Base-by-base conservation (phyloP, 2,329 filamentous ascomycete species). In the Lachnellula hyalina region DNA sequence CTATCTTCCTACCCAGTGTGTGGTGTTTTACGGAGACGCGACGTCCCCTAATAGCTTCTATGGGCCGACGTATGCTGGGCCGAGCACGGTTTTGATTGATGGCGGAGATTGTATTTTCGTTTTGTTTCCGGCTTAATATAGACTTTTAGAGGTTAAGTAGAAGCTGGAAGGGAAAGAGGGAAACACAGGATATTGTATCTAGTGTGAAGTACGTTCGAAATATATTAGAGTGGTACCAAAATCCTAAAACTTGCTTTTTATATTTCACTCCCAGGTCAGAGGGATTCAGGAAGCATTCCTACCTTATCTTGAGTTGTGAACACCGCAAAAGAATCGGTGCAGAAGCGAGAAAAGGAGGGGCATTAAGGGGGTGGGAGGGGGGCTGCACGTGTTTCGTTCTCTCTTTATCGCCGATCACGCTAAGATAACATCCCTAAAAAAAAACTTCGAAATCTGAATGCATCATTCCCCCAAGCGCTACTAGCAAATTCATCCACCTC, bases 351-450 rank as follows among this genome's bases (percentile, higher is more conserved):
- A 48, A 35, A 36, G 28, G 46, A 12, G 46, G 46, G 25, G 5
- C n/a, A 19, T 17, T 34, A 7, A 25, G 11, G 25, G 15, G 21
- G n/a, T n/a, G n/a, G n/a, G n/a, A n/a, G 25, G 21, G 15, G 17
- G 8, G 9, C 9, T 8, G 5, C 46, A 48, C 46, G 28, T 48
- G 46, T 7, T 40, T 9, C n/a, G n/a, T 40, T 9, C n/a, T 15
- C 3, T 23, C 17, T 19, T 49, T 49, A 49, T 49, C 47, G 15
- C 15, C 4, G 38, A 34, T 8, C 7, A 32, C 49, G 49, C 49
- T 51, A 51, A 51, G 49, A 51, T 51, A 51, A 51, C 32, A 9
- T 4, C 11, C 44, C 36, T 40, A 19, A 5, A 34, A 51, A 44
- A 51, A 48, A 47, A 47, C 23, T 36, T 46, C 36, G 46, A n/a